phyloP scores from a whole-genome alignment of 345 rosid species.

The Eucalyptus marginata region DNA sequence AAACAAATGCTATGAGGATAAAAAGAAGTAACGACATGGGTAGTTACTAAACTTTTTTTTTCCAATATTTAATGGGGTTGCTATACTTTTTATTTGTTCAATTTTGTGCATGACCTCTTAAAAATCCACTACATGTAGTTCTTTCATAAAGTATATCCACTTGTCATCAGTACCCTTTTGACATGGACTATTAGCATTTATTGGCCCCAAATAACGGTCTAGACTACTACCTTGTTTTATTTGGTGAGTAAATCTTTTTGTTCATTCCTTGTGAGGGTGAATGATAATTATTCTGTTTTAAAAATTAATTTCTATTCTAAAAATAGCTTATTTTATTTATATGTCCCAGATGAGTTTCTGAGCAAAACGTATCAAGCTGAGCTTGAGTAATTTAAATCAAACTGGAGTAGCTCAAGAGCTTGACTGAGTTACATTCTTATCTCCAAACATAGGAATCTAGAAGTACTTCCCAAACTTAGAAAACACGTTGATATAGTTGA shows the following conservation, averaged over 20 bases:
- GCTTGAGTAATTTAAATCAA: background rate
- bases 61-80: background rate
- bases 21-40: no score
- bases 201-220: background rate
- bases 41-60: no score
- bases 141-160: background rate
- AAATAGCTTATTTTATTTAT: no score
- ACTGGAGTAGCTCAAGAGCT: background rate
- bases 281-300: rapidly evolving
- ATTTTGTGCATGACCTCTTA: background rate
- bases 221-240: background rate
- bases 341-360: no score
- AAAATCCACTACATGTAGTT: background rate
- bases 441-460: background rate
- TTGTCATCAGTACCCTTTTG: background rate
- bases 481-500: background rate
- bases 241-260: no score
- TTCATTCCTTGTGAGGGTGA: background rate
- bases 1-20: no score
- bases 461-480: background rate
- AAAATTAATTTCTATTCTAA: no score
- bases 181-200: background rate
- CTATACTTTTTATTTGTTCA: no score
- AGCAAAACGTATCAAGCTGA: background rate
- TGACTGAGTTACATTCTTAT: background rate